Evolutionary conservation across 805 yeast species (phyloP), one percentile per base, ranked within the genome.

Genomic region (Brettanomyces sp.): DNA sequence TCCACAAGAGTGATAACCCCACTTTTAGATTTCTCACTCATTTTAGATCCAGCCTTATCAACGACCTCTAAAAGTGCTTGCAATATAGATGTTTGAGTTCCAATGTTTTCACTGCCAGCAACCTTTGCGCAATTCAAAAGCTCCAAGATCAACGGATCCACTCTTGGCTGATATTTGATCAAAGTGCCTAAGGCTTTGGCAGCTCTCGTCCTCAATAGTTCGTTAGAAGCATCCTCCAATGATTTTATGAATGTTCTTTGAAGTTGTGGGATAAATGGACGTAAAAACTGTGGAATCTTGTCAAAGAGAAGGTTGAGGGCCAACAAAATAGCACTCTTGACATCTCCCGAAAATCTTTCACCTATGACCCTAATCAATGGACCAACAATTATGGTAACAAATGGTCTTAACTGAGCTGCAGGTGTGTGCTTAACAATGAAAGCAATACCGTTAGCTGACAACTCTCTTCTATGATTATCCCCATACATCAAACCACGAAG

Each of bases 331-430:
- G 96, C 95, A 35, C 95, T 82, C 72, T 93, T 93, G 55, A 93
- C 87, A 54, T 89, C 96, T 50, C 95, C 76, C 14, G 82, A 77
- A 53, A 87, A 91, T 64, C 96, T 80, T 65, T 93, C 99, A 59
- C 99, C 99, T 59, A 91, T 86, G 47, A 91, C 95, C 73, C 99
- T 88, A 66, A 93, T 93, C 59, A 93, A 74, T 36, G 99, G 99
- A 67, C 99, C 99, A 25, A 96, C 90, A 52, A 95, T 87, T 25
- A 80, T 80, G 7, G 98, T 91, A 22, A 95, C 96, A 65, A 82
- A 86, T 33, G 96, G 86, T 63, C 81, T 85, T 65, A 93, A 76
- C 48, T 76, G 79, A 9, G 77, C 72, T n/a, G 93, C 81, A 21
- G 93, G 93, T 0, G 98, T 86, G 56, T 88, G 80, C 41, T 82